These are phyloP conservation scores for Dittrichia graveolens DNA, from an alignment of 129 eudicot species.

Conservation along the genomic window DNA sequence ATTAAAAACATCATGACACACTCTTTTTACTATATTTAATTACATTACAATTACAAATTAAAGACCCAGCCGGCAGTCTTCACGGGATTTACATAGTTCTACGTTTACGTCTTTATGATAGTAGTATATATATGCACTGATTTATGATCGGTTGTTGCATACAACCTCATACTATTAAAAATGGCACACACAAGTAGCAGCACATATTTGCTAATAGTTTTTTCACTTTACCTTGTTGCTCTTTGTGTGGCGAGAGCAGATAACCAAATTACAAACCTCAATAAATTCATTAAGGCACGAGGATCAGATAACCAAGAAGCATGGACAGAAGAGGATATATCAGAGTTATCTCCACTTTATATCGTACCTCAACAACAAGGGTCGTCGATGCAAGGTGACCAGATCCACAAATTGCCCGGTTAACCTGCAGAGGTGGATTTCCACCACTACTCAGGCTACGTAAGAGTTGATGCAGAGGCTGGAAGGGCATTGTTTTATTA, in stretches of 20 bases:
- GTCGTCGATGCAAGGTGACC: conserved; percentile 45
- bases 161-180: too few species aligned
- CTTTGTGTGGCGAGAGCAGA: conserved; percentile 22
- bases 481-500: conserved; percentile 58
- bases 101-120: too few species aligned
- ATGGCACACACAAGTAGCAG: too few species aligned
- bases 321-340: conserved; percentile 27
- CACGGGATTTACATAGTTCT: too few species aligned
- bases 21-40: too few species aligned
- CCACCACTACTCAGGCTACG: conserved; percentile 55
- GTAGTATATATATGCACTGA: too few species aligned
- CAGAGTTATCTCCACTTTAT: conserved; percentile 24
- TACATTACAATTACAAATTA: too few species aligned
- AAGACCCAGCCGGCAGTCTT: too few species aligned
- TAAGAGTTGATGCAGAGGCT: conserved; percentile 44
- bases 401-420: conserved; percentile 44
- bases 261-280: conserved; percentile 34
- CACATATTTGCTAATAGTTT: conserved; percentile 15
- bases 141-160: too few species aligned
- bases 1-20: too few species aligned
- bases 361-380: conserved; percentile 37
- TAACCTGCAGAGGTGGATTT: conserved; percentile 46
- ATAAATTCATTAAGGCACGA: conserved; percentile 27
- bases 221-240: conserved; percentile 7
- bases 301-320: conserved; percentile 18